Evolutionary conservation across 2,329 filamentous ascomycete species (phyloP).

Genomic region (Exophiala sp.): DNA sequence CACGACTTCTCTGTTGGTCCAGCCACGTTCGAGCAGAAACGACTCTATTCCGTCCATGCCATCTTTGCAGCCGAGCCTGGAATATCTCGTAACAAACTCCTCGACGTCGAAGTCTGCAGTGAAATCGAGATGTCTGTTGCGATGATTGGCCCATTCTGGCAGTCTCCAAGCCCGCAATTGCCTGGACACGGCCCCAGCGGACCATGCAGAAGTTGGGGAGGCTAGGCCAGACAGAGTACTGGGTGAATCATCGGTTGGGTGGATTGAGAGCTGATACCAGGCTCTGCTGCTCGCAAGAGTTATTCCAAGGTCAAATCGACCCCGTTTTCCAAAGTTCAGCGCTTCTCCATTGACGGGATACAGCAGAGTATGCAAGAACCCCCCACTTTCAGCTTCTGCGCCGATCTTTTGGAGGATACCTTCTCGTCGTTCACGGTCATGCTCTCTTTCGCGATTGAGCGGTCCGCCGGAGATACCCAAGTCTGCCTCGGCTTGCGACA

Average conservation of each 20-base stretch:
- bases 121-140: slow-evolving; percentile 88
- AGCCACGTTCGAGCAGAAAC: slow-evolving; percentile 90
- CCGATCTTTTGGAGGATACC: slow-evolving; percentile 81
- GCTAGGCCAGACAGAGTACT: slow-evolving; percentile 68
- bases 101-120: slow-evolving; percentile 94
- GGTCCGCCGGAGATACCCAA: slow-evolving; percentile 69
- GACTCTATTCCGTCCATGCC: slow-evolving; percentile 89
- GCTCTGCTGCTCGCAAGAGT: slow-evolving; percentile 79
- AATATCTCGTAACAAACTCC: slow-evolving; percentile 83
- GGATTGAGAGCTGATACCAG: slow-evolving; percentile 91
- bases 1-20: slow-evolving; percentile 96
- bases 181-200: slow-evolving; percentile 84
- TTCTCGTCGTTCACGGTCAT: slow-evolving; percentile 76
- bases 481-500: slow-evolving; percentile 72
- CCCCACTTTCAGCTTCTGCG: slow-evolving; percentile 74
- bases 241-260: slow-evolving; percentile 84
- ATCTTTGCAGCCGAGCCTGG: slow-evolving; percentile 78
- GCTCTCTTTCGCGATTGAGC: slow-evolving; percentile 68
- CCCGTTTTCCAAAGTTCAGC: slow-evolving; percentile 73
- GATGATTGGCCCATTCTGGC: slow-evolving; percentile 92
- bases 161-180: slow-evolving; percentile 91
- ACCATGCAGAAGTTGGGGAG: slow-evolving; percentile 80
- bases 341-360: slow-evolving; percentile 75
- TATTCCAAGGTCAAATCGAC: slow-evolving; percentile 72
- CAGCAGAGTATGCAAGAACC: slow-evolving; percentile 76